A percentile compares a stretch with the other conserved stretches of the same genome.
These are phyloP conservation scores for Keqinozyma sinolaborantium DNA, from an alignment of 1,139 yeast genomes.

Conservation along the genomic window DNA sequence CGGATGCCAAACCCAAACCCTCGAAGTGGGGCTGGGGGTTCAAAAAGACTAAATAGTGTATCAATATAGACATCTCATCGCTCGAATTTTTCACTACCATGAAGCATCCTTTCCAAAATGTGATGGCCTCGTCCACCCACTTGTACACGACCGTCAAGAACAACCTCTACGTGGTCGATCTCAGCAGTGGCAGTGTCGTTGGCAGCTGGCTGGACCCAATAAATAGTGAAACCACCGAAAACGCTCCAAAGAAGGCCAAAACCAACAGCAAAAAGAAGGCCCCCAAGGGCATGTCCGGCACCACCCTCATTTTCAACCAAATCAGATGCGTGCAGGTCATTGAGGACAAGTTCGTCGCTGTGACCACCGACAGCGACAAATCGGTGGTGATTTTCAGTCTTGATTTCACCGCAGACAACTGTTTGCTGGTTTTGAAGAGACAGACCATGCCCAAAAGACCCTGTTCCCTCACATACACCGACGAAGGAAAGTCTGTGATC, in stretches of 20 bases:
- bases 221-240: constrained; percentile 17
- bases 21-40: constrained; percentile 14
- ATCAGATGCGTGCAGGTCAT: constrained; percentile 57
- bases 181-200: constrained; percentile 25
- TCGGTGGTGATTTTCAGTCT: constrained; percentile 64
- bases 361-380: constrained; percentile 81
- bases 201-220: constrained; percentile 61
- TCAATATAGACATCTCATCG: constrained; percentile 8
- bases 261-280: constrained; percentile 27
- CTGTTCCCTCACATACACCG: constrained; percentile 65
- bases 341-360: constrained; percentile 50
- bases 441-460: constrained; percentile 89
- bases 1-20: constrained; percentile 1
- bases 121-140: constrained; percentile 41
- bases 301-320: constrained; percentile 57
- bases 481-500: constrained; percentile 48
- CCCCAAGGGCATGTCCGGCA: constrained; percentile 61
- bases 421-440: constrained; percentile 57
- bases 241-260: constrained; percentile 19
- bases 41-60: constrained; percentile 9
- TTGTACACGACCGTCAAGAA: constrained; percentile 59
- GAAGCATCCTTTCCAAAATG: constrained; percentile 70
- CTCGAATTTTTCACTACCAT: constrained; percentile 17
- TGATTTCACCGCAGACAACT: constrained; percentile 24
- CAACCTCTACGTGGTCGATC: constrained; percentile 47